phyloP scores from a whole-genome alignment of 2,329 filamentous ascomycete species.

The Xylariaceae sp. region DNA sequence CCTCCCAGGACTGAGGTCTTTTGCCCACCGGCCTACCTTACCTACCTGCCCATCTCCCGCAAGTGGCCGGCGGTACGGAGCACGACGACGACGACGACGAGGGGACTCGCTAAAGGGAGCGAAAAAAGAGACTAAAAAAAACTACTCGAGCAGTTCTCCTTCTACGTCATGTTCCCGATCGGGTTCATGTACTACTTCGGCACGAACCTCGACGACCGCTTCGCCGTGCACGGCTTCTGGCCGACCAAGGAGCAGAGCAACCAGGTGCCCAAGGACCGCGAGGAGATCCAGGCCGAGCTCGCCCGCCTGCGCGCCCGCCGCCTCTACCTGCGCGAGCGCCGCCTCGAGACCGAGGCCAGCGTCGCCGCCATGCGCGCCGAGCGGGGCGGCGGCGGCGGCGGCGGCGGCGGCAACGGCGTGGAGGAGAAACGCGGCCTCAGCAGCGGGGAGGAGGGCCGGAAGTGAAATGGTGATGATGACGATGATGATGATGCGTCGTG shows the following conservation, averaged over 20 bases:
- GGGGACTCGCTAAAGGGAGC: no score
- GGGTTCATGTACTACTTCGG: constrained; percentile 99
- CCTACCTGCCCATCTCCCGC: no score
- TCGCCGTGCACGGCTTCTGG: constrained; percentile 89
- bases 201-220: constrained; percentile 90
- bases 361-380: constrained; percentile 1
- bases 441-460: background rate
- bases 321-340: constrained; percentile 70
- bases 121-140: no score
- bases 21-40: no score
- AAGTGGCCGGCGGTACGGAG: no score
- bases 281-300: constrained; percentile 78
- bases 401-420: constrained; percentile 2
- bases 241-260: constrained; percentile 73
- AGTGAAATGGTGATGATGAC: background rate
- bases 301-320: constrained; percentile 57
- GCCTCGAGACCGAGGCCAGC: constrained; percentile 31
- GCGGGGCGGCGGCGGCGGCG: background rate
- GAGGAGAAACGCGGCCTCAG: no score
- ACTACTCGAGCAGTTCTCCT: constrained; percentile 79
- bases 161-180: constrained; percentile 98
- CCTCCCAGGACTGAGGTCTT: no score
- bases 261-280: constrained; percentile 65
- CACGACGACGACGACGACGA: no score
- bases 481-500: no score